Conservation (phyloP, 2,329 filamentous ascomycete genomes). For the Grosmannia serpens region DNA sequence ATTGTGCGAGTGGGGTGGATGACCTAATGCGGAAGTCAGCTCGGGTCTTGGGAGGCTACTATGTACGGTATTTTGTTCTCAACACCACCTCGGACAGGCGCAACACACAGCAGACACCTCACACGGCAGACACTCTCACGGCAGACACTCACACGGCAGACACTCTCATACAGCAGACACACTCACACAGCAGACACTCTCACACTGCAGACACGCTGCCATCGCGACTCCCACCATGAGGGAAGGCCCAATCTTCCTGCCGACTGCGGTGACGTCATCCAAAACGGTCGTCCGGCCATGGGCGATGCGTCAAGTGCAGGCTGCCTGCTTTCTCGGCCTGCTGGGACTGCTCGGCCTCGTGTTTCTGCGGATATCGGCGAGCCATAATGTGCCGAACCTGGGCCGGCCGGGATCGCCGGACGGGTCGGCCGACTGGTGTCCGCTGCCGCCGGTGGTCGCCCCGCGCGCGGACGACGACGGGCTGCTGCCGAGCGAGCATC, state of each 20-base stretch:
- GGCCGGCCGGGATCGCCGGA: background rate
- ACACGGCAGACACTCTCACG: background rate
- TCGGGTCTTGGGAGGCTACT: background rate
- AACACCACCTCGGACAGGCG: background rate
- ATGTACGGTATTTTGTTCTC: too few relatives aligned
- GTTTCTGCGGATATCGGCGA: background rate
- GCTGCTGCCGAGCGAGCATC: constrained; percentile 1
- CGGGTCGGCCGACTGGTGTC: constrained; percentile 8
- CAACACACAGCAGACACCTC: background rate
- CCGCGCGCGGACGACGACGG: background rate
- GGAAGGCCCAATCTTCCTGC: background rate
- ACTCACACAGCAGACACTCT: background rate
- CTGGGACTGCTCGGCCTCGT: background rate
- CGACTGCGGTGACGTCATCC: background rate
- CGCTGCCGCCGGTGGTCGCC: background rate
- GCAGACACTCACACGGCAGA: background rate
- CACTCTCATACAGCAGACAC: background rate
- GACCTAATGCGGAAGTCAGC: background rate
- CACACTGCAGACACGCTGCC: background rate
- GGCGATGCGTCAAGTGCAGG: background rate
- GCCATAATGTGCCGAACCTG: background rate
- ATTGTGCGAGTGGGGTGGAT: background rate
- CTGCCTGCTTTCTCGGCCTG: background rate
- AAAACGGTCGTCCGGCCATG: background rate
- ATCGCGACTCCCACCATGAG: too few relatives aligned